Percentiles rank a stretch among this genome's conserved stretches.
These are phyloP conservation scores for Lactarius psammicola DNA, from an alignment of 768 basidiomycete species.

Conservation along the genomic window DNA sequence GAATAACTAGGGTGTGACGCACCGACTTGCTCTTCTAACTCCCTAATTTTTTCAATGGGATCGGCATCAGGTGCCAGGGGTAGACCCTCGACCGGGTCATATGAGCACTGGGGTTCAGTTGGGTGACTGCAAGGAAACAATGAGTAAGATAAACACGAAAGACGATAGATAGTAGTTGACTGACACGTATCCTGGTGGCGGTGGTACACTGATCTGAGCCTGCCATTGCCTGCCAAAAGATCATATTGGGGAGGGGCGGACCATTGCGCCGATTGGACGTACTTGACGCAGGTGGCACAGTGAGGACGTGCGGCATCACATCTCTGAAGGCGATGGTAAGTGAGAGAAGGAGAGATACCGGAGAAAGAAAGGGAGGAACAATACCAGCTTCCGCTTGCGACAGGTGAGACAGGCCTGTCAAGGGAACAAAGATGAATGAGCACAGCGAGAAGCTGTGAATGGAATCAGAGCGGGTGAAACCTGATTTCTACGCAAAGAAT, in stretches of 20 bases:
- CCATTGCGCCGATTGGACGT: constrained; percentile 33
- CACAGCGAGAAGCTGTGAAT: neutral
- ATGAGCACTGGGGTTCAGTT: constrained; percentile 79
- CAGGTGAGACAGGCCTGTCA: constrained; percentile 74
- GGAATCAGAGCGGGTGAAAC: constrained; percentile 36
- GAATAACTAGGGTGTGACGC: constrained; percentile 30
- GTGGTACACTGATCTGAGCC: constrained; percentile 76
- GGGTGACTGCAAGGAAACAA: constrained; percentile 56
- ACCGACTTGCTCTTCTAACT: constrained; percentile 79
- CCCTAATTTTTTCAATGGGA: constrained; percentile 73
- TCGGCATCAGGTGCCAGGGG: constrained; percentile 74
- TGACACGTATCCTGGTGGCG: constrained; percentile 82
- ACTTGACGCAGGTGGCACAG: constrained; percentile 84
- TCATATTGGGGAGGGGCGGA: constrained; percentile 11
- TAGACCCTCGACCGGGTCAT: constrained; percentile 83
- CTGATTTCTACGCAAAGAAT: constrained; percentile 78
- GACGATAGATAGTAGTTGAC: constrained; percentile 32
- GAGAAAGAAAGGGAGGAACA: constrained; percentile 29
- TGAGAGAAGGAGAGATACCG: constrained; percentile 13
- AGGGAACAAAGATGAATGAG: constrained; percentile 22
- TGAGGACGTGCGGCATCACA: constrained; percentile 86
- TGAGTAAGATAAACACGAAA: constrained; percentile 24
- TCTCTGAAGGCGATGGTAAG: constrained; percentile 51
- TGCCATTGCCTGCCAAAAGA: constrained; percentile 66
- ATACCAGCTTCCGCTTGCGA: constrained; percentile 79